A percentile compares a stretch with the other conserved stretches of the same genome.
phyloP scores from a whole-genome alignment of 2,329 filamentous ascomycete genomes.

The Fusarium sp. region DNA sequence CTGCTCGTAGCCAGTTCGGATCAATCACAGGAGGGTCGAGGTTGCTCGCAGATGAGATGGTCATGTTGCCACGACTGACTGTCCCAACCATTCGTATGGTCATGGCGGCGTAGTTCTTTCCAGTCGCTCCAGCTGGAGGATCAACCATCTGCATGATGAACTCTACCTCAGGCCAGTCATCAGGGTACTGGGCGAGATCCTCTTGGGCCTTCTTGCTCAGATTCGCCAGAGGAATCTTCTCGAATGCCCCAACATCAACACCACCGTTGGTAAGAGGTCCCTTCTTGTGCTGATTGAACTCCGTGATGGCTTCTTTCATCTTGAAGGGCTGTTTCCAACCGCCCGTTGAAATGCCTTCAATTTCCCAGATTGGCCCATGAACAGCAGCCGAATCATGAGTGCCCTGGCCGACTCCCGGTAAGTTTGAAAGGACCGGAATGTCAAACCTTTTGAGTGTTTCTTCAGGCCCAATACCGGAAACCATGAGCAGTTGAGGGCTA shows the following conservation, averaged over 20 bases:
- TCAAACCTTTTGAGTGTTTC: background rate
- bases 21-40: slow-evolving; percentile 52
- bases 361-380: background rate
- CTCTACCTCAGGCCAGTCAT: slow-evolving; percentile 48
- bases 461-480: background rate
- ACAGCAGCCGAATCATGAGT: background rate
- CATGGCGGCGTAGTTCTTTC: slow-evolving; percentile 31
- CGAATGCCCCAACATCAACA: background rate
- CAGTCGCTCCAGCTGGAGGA: background rate
- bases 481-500: background rate
- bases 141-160: slow-evolving; percentile 24
- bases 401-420: background rate
- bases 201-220: background rate
- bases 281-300: background rate
- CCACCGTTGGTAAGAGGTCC: background rate
- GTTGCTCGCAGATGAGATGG: slow-evolving; percentile 45
- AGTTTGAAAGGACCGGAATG: background rate
- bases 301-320: background rate
- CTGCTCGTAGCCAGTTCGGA: slow-evolving; percentile 54
- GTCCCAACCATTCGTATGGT: slow-evolving; percentile 47
- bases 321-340: background rate
- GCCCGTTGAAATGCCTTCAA: background rate
- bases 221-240: background rate
- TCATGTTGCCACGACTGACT: slow-evolving; percentile 54
- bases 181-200: slow-evolving; percentile 36